phyloP scores from a whole-genome alignment of 371 early-diverging fungal genomes.

The Encephalitozoon cuniculi region DNA sequence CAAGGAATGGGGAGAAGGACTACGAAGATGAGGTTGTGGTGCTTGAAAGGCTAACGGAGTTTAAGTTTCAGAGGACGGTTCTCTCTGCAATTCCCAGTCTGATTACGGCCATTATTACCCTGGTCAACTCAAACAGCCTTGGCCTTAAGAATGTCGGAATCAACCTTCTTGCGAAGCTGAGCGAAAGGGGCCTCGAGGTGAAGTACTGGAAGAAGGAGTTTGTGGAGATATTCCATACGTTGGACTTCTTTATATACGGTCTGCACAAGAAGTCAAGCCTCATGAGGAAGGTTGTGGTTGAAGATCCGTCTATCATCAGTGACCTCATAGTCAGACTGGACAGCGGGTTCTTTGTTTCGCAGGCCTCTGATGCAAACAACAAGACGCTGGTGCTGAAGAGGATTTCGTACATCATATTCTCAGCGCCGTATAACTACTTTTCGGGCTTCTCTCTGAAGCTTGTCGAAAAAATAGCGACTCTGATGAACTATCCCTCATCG shows the following conservation, averaged over 20 bases:
- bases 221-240: conserved; percentile 31
- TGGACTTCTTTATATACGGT: conserved; percentile 47
- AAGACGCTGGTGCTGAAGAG: conserved; percentile 41
- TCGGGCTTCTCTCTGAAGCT: conserved; percentile 22
- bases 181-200: neutral
- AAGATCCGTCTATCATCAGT: conserved; percentile 33
- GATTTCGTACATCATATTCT: conserved; percentile 45
- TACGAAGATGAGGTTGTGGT: neutral
- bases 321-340: conserved; percentile 42
- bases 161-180: neutral
- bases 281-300: conserved; percentile 30
- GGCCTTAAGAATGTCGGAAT: neutral
- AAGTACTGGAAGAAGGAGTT: conserved; percentile 42
- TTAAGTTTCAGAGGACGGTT: neutral
- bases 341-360: conserved; percentile 42
- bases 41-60: neutral
- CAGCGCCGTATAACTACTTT: conserved; percentile 35
- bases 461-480: conserved; percentile 21
- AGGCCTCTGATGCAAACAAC: conserved; percentile 38
- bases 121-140: neutral
- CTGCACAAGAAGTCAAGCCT: conserved; percentile 19
- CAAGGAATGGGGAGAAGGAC: neutral
- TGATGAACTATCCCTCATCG: neutral
- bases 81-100: neutral
- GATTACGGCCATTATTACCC: neutral